Evolutionary conservation across 805 yeast species (phyloP), one percentile per base, ranked within the genome.

Genomic region (Kluyveromyces starmeri): DNA sequence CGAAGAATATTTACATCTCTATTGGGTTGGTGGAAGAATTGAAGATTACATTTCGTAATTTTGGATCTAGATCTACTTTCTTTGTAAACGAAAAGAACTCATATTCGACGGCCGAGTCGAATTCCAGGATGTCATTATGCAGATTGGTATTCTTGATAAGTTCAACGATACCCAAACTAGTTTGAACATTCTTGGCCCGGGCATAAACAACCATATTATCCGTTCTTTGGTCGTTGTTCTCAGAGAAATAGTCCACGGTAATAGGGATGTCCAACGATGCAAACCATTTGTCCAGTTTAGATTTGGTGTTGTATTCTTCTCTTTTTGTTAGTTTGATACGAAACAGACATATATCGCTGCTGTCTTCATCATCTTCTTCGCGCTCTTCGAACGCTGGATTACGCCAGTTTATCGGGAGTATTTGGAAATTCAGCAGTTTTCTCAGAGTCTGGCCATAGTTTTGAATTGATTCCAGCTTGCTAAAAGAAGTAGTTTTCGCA

Each of bases 331-430:
- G 26, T 12, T 13, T 6, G 3, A 30, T 16, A 15, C 33, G n/a
- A 4, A 30, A 22, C 9, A 30, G 33, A 20, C 33, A 30, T n/a
- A 26, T 30, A 21, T 30, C 33, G 2, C 17, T 11, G 16, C 13
- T 9, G 14, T 5, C 22, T 13, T 9, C 14, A 13, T 13, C n/a
- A 4, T 18, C 22, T 5, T 7, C 15, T 9, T 9, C 22, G 10
- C 15, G 4, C 11, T 20, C 11, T 9, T 9, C n/a, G n/a, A 28
- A 11, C 10, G 29, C 20, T 12, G 37, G 32, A 13, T 35, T 17
- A 28, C 36, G 42, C 59, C 59, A 54, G 36, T 52, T 46, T 7
- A 50, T 51, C 25, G 48, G 46, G 2, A 48, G 41, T n/a, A 37
- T 21, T 9, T 41, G 37, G 30, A 53, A 53, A 28, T 53, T 51